phyloP scores from a whole-genome alignment of 257 asterid genomes.

The Fraxinus anomala region DNA sequence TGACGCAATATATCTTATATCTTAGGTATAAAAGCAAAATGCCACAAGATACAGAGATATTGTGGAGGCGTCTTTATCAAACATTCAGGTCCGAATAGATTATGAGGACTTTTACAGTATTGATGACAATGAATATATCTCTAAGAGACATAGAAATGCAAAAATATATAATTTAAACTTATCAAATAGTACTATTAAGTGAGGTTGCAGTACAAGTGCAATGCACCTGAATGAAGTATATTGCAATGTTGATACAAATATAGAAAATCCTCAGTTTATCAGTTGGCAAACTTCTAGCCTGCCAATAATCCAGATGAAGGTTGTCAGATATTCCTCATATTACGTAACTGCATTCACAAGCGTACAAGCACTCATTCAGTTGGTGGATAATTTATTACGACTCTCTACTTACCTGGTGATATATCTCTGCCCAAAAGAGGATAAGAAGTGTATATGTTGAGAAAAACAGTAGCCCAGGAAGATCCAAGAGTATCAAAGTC shows the following conservation, averaged over 20 bases:
- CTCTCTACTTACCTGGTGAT: slow-evolving; percentile 73
- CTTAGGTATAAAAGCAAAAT: not conserved
- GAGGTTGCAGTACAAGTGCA: slow-evolving; percentile 20
- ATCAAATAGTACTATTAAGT: slow-evolving; percentile 25
- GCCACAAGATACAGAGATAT: not conserved
- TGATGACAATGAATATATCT: slow-evolving; percentile 6
- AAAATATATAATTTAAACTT: slow-evolving; percentile 7
- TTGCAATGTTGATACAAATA: slow-evolving; percentile 58
- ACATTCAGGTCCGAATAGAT: slow-evolving; percentile 13
- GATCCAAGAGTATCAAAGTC: slow-evolving; percentile 63
- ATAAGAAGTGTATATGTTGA: slow-evolving; percentile 90
- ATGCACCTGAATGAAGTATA: slow-evolving; percentile 82
- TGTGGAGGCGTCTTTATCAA: not conserved
- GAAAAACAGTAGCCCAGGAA: slow-evolving; percentile 91
- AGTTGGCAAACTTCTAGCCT: slow-evolving; percentile 93
- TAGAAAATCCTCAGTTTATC: slow-evolving; percentile 80
- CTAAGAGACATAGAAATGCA: slow-evolving; percentile 1
- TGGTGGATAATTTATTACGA: slow-evolving; percentile 12
- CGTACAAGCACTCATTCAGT: slow-evolving; percentile 1
- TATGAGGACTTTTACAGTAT: slow-evolving; percentile 9
- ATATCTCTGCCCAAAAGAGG: slow-evolving; percentile 95
- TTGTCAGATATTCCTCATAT: slow-evolving; percentile 27
- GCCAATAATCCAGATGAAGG: slow-evolving; percentile 38
- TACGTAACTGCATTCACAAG: slow-evolving; percentile 24
- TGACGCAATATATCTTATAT: not conserved